These are phyloP conservation scores for Ogataea degrootiae DNA, from an alignment of 805 yeast species.

Conservation along the genomic window DNA sequence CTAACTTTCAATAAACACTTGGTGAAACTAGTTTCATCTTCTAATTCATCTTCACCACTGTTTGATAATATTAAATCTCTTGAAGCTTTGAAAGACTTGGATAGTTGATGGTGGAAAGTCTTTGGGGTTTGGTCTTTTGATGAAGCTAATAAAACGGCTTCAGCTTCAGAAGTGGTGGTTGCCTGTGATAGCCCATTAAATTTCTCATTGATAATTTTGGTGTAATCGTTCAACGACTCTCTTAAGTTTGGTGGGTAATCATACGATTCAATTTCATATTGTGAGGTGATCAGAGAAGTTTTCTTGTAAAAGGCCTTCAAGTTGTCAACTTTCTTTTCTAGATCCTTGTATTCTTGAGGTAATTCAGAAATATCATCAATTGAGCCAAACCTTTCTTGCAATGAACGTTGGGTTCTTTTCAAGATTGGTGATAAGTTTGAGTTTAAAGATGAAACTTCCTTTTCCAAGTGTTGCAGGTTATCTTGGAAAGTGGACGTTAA, in stretches of 20 bases:
- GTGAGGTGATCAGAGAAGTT: conserved; percentile 46
- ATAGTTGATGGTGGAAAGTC: conserved; percentile 68
- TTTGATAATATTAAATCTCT: conserved; percentile 35
- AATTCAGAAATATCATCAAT: conserved; percentile 67
- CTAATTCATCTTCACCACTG: conserved; percentile 26
- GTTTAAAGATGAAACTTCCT: conserved; percentile 32
- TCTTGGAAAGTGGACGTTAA: conserved; percentile 28
- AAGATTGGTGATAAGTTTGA: conserved; percentile 47
- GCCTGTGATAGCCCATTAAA: conserved; percentile 58
- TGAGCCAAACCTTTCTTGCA: conserved; percentile 60
- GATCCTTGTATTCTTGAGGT: conserved; percentile 64
- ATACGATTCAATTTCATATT: conserved; percentile 70
- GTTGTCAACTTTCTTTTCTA: conserved; percentile 65
- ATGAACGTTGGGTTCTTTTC: conserved; percentile 52
- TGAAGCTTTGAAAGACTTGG: conserved; percentile 50
- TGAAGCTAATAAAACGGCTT: conserved; percentile 41
- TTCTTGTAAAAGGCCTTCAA: conserved; percentile 56
- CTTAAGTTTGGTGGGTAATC: conserved; percentile 79
- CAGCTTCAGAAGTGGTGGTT: conserved; percentile 63
- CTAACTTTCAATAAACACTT: conserved; percentile 51
- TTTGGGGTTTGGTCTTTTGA: conserved; percentile 45
- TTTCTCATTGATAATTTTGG: conserved; percentile 50
- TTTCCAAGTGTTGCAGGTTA: conserved; percentile 27
- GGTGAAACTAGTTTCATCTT: conserved; percentile 43
- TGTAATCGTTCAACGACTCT: conserved; percentile 61